These are phyloP conservation scores for Corymbia citriodora DNA, from an alignment of 441 rosid genomes.

Conservation along the genomic window DNA sequence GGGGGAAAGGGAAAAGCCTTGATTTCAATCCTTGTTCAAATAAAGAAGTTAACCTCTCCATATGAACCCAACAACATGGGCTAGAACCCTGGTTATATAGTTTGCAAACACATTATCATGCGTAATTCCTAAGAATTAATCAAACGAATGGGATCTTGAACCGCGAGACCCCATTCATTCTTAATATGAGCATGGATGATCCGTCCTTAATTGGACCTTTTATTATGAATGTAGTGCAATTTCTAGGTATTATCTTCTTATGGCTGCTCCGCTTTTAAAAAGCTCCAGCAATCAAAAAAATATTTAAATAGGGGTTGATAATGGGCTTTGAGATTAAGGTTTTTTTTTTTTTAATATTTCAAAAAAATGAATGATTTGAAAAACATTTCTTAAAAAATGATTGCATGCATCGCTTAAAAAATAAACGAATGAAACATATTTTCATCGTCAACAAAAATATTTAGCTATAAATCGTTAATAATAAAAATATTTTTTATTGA, in stretches of 20 bases:
- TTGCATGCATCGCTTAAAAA: neutral
- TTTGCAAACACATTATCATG: neutral
- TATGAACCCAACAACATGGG: neutral
- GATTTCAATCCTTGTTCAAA: neutral
- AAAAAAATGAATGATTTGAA: neutral
- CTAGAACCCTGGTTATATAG: neutral
- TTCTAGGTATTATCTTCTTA: neutral
- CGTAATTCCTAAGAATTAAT: neutral
- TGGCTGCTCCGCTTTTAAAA: neutral
- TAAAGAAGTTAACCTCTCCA: neutral
- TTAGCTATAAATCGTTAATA: neutral
- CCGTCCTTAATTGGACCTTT: neutral
- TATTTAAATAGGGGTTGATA: neutral
- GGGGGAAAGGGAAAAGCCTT: neutral
- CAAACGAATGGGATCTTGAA: neutral
- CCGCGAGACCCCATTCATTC: neutral
- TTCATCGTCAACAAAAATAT: too few species aligned
- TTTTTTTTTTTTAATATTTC: neutral
- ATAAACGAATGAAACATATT: accelerated
- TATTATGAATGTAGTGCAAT: neutral
- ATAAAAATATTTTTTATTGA: neutral
- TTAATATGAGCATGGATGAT: neutral
- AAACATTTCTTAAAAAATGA: neutral
- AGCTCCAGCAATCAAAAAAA: neutral
- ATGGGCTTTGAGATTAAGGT: neutral